phyloP scores from a whole-genome alignment of 371 early-diverging fungal species.

The Mucor indicus region DNA sequence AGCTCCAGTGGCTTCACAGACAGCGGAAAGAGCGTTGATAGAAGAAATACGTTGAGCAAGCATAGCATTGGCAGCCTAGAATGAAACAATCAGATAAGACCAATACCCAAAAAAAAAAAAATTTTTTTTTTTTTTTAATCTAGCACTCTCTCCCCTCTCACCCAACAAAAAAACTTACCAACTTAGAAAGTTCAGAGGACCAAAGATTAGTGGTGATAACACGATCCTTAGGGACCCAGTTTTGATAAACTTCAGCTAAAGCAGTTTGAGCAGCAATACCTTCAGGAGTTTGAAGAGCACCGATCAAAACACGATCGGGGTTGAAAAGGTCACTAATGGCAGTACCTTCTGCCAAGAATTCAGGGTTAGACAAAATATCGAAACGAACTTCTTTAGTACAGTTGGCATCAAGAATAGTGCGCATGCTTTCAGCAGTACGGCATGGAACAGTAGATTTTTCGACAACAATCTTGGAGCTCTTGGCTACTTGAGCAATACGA shows the following conservation, averaged over 20 bases:
- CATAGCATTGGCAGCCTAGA: constrained; percentile 90
- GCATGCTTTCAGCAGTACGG: constrained; percentile 88
- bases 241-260: constrained; percentile 75
- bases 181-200: constrained; percentile 92
- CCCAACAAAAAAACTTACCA: constrained; percentile 47
- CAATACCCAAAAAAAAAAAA: too few species aligned
- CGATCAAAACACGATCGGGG: constrained; percentile 94
- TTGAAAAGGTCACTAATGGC: constrained; percentile 81
- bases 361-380: constrained; percentile 93
- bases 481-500: constrained; percentile 85
- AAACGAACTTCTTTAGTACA: constrained; percentile 71
- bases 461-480: constrained; percentile 85
- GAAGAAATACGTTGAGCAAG: constrained; percentile 95
- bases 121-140: too few species aligned
- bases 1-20: constrained; percentile 95
- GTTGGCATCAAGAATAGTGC: constrained; percentile 85
- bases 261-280: constrained; percentile 77
- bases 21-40: constrained; percentile 89
- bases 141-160: neutral
- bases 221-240: constrained; percentile 82
- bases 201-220: constrained; percentile 92
- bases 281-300: constrained; percentile 76
- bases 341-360: constrained; percentile 96
- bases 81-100: neutral
- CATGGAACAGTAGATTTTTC: constrained; percentile 97